Percentiles rank a stretch among this genome's conserved stretches.
phyloP scores from a whole-genome alignment of 805 yeast genomes.

The Kazachstania viticola region DNA sequence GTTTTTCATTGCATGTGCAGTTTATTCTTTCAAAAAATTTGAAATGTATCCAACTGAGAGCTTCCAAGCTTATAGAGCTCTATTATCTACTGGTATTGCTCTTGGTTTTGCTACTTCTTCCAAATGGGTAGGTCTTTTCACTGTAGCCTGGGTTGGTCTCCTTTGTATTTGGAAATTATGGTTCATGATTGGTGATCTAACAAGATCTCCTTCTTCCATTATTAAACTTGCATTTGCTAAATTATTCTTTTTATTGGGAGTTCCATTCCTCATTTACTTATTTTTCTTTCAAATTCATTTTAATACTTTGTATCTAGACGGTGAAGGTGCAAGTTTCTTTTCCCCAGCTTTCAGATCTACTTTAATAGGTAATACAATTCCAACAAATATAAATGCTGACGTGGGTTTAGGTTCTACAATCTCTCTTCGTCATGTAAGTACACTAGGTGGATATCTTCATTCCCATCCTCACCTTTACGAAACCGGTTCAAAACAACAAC shows the following conservation, averaged over 20 bases:
- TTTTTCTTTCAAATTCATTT: constrained; percentile 55
- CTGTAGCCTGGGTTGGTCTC: constrained; percentile 66
- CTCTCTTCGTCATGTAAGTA: constrained; percentile 55
- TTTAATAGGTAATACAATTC: constrained; percentile 49
- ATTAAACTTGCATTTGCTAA: constrained; percentile 39
- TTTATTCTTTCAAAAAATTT: constrained; percentile 52
- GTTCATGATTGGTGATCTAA: constrained; percentile 63
- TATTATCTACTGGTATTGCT: constrained; percentile 54
- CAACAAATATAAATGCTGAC: constrained; percentile 44
- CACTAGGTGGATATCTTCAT: constrained; percentile 73
- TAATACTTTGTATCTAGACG: constrained; percentile 42
- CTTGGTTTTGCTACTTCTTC: constrained; percentile 64
- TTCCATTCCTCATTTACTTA: constrained; percentile 48
- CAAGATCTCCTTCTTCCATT: constrained; percentile 34
- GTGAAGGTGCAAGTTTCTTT: constrained; percentile 64
- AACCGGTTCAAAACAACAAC: constrained; percentile 78
- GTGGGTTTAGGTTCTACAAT: constrained; percentile 66
- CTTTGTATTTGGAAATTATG: constrained; percentile 52
- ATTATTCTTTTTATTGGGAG: constrained; percentile 40
- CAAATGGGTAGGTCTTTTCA: constrained; percentile 80
- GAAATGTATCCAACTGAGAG: constrained; percentile 56
- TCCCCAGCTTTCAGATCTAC: constrained; percentile 60
- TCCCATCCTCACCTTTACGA: constrained; percentile 65
- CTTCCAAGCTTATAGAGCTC: constrained; percentile 43
- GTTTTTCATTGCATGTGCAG: constrained; percentile 65